Base-by-base conservation (phyloP, 768 basidiomycete species). In the Collybiopsis luxurians region DNA sequence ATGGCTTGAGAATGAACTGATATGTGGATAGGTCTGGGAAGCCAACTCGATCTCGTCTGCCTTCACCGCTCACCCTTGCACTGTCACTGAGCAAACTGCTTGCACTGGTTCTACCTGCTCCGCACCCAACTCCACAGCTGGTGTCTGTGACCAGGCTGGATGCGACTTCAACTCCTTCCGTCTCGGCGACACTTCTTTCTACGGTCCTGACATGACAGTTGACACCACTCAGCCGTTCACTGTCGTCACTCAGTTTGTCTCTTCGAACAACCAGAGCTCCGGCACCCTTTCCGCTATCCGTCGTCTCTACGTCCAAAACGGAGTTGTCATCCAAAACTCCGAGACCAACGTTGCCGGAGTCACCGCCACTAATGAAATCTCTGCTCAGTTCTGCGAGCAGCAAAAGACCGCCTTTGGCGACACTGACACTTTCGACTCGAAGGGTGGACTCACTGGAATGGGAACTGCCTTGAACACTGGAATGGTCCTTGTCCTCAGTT, bases 111-210 rank as follows among this genome's bases (percentile, higher is more conserved):
- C 61, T 54, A 61, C 64, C 36, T 75, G 73, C 56, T 65, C 67
- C 42, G 61, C 57, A 43, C 42, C 38, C 23, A 62, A 60, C 60
- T 59, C 64, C 59, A 64, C 71, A 64, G 60, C 56, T 58, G 71
- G 73, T 42, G 62, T 73, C 28, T 78, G 77, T 65, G 76, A 78
- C 67, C 65, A 67, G 56, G 74, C 71, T 60, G 76, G 77, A 47
- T 78, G 77, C 68, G 77, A 77, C 63, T 78, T 76, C 74, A 78
- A 77, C 72, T 73, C 75, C 15, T 79, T 64, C 67, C 75, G 77
- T 62, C 69, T 75, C 71, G 76, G 77, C 53, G 63, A 73, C 68
- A 65, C 65, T 56, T 53, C 63, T 28, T 79, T 77, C 74, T 71
- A 68, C 64, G 77, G 77, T 36, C 63, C 65, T 3, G 71, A 72